Evolutionary conservation across 352 stramenopile species (phyloP), one percentile per base, ranked within the genome.

Genomic region (Pythium brachiatum): DNA sequence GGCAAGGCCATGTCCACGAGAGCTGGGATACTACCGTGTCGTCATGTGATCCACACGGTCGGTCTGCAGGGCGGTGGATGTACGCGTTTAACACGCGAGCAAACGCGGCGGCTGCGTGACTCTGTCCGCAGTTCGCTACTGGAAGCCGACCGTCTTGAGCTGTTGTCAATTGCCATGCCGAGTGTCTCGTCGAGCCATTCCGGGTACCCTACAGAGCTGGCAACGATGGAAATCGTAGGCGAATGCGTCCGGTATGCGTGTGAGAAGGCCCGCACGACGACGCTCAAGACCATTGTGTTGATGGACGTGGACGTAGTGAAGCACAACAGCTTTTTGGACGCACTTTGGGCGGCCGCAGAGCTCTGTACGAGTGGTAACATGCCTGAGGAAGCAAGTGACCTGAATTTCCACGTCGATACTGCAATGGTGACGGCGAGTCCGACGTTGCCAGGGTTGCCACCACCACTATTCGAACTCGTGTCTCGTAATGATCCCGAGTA

Each of bases 261-360:
- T 29, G 59, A 48, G 8, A 39, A 59, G 25, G 39, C 38, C 15
- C 46, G n/a, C 7, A 27, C 20, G 1, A 60, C 47, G 7, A 66
- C 57, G 18, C 8, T 83, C n/a, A 38, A 53, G 7, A 21, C 27
- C 7, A 78, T 83, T 44, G 56, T 66, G 27, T 50, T 83, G 2
- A 78, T 79, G 72, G 78, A 83, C 62, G 69, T 72, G 62, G 74
- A 83, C 50, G 58, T 72, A 21, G 59, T 66, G n/a, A 83, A 69
- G 0, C 64, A 70, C 15, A 20, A 47, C 0, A 69, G 57, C 25
- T 81, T 81, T 41, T 43, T 69, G 0, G 41, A 54, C 15, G 69
- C 62, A 23, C 27, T 79, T n/a, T 16, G 21, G 1, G 50, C 51
- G 2, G 44, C 43, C 2, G 36, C 36, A 21, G 2, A 16, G 12